phyloP scores from a whole-genome alignment of 768 basidiomycete genomes.

The Kwoniella mangroviensis region DNA sequence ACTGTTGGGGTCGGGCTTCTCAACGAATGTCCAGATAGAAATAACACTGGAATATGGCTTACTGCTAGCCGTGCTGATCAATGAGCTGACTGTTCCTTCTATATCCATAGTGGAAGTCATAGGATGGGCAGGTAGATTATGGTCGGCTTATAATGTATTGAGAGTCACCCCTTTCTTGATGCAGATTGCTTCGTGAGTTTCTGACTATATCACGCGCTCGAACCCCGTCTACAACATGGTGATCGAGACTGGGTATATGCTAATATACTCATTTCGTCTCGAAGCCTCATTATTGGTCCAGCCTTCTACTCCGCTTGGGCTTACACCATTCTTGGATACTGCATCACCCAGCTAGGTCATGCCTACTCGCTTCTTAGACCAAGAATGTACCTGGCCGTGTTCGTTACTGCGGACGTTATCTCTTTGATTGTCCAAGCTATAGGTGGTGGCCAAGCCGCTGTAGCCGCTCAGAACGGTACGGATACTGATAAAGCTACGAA shows the following conservation, averaged over 20 bases:
- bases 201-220: neutral
- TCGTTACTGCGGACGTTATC: slow-evolving; percentile 50
- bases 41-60: no score
- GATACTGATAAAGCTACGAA: slow-evolving; percentile 36
- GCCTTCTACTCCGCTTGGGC: slow-evolving; percentile 56
- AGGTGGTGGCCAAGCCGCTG: slow-evolving; percentile 51
- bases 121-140: slow-evolving; percentile 53
- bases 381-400: slow-evolving; percentile 45
- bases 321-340: slow-evolving; percentile 53
- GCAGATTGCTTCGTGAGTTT: slow-evolving; percentile 42
- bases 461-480: slow-evolving; percentile 37
- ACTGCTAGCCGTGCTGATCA: no score
- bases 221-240: no score
- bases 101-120: slow-evolving; percentile 37
- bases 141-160: slow-evolving; percentile 37
- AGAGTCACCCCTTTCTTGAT: slow-evolving; percentile 44
- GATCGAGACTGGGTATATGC: no score
- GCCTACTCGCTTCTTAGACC: slow-evolving; percentile 42
- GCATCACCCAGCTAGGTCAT: slow-evolving; percentile 50
- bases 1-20: no score
- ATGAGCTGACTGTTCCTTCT: no score
- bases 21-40: no score
- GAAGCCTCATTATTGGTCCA: slow-evolving; percentile 54
- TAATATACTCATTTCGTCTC: neutral
- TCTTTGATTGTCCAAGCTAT: slow-evolving; percentile 52